These are phyloP conservation scores for Curvularia eragrostidis DNA, from an alignment of 2,329 filamentous ascomycete species.

Conservation along the genomic window DNA sequence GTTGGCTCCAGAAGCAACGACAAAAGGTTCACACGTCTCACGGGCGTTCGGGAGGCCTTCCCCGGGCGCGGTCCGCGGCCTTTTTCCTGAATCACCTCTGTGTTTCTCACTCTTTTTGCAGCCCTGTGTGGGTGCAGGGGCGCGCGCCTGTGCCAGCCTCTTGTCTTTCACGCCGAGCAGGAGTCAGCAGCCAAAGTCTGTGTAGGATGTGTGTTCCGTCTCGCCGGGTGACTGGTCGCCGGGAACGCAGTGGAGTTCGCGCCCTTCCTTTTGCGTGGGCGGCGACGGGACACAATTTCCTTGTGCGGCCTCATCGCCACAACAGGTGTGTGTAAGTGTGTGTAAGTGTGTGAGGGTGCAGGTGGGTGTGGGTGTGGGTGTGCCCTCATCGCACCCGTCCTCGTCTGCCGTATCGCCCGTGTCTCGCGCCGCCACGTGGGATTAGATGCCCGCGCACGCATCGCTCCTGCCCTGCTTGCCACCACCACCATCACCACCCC, in stretches of 20 bases:
- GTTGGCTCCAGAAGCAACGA: slow-evolving; percentile 41
- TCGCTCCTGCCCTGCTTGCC: slow-evolving; percentile 4
- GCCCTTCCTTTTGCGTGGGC: slow-evolving; percentile 4
- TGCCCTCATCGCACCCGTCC: slow-evolving; percentile 4
- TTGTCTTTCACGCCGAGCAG: neutral
- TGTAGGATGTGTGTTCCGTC: slow-evolving; percentile 7
- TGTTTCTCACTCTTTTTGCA: slow-evolving; percentile 15
- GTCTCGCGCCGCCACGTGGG: slow-evolving; percentile 14
- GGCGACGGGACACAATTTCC: neutral
- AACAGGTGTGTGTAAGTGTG: neutral
- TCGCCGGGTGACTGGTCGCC: slow-evolving; percentile 43
- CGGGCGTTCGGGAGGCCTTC: slow-evolving; percentile 41
- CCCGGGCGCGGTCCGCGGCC: slow-evolving; percentile 37
- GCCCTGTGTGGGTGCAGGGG: slow-evolving; percentile 16
- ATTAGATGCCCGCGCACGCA: neutral
- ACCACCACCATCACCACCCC: slow-evolving; percentile 3
- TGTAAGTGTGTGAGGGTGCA: too few relatives aligned
- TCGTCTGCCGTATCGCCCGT: neutral
- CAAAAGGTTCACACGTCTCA: slow-evolving; percentile 32
- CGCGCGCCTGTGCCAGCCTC: neutral
- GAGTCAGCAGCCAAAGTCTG: too few relatives aligned
- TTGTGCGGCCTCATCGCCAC: neutral
- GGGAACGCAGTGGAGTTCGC: slow-evolving; percentile 29
- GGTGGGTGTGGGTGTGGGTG: neutral
- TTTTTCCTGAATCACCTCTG: slow-evolving; percentile 22